phyloP scores from a whole-genome alignment of 257 asterid species.

The Dorcoceras hygrometricum region DNA sequence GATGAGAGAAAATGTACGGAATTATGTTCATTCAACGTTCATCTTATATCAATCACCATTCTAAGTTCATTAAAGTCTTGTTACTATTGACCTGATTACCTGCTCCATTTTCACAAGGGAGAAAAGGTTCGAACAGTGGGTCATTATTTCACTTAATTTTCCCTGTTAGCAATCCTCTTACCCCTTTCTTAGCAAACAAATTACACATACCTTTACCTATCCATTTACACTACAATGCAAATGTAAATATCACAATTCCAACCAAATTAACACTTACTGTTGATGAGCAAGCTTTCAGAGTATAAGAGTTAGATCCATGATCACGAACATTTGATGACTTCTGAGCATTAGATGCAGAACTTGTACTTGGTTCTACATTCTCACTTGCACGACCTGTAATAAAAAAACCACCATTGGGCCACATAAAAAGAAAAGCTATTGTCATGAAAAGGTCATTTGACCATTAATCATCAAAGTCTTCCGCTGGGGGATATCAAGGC shows the following conservation, averaged over 20 bases:
- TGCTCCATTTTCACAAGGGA: constrained; percentile 12
- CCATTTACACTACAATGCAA: constrained; percentile 15
- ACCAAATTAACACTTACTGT: constrained; percentile 46
- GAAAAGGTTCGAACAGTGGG: neutral
- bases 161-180: neutral
- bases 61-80: neutral
- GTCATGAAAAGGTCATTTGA: constrained; percentile 17
- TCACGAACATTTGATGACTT: constrained; percentile 31
- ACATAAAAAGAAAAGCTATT: constrained; percentile 19
- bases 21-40: neutral
- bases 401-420: constrained; percentile 23
- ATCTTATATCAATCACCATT: constrained; percentile 8
- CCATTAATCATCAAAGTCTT: constrained; percentile 13
- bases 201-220: neutral
- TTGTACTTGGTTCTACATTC: constrained; percentile 34
- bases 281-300: constrained; percentile 55
- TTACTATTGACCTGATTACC: constrained; percentile 3
- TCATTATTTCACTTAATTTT: constrained; percentile 6
- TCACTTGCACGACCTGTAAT: constrained; percentile 43
- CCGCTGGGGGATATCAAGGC: neutral
- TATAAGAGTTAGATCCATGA: constrained; percentile 35
- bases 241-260: constrained; percentile 12
- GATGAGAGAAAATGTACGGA: neutral
- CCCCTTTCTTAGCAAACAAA: constrained; percentile 24
- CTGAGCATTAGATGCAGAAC: constrained; percentile 28